Conservation (phyloP, 805 yeast species). For the Starmerella asiatica region DNA sequence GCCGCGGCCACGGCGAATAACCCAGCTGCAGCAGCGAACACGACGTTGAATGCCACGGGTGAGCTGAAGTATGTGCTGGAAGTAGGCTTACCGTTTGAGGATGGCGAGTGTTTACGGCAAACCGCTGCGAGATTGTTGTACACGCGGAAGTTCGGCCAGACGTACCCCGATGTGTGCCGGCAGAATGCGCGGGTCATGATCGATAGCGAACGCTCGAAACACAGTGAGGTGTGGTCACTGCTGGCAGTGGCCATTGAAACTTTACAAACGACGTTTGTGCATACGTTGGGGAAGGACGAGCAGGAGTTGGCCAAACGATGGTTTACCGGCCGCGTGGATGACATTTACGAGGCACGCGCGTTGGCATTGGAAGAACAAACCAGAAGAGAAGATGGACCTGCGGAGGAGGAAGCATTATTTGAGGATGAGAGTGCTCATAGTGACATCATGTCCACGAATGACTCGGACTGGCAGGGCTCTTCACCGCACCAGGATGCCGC, state of each 20-base stretch:
- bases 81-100: slow-evolving; percentile 35
- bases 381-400: not conserved
- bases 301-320: slow-evolving; percentile 11
- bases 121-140: slow-evolving; percentile 18
- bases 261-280: slow-evolving; percentile 10
- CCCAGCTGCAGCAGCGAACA: slow-evolving; percentile 1
- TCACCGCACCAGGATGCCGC: not conserved
- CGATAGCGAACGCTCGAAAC: slow-evolving; percentile 3
- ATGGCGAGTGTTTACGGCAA: slow-evolving; percentile 9
- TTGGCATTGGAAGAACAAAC: slow-evolving; percentile 1
- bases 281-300: slow-evolving; percentile 1
- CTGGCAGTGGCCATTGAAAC: slow-evolving; percentile 15
- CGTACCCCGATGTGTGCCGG: slow-evolving; percentile 41
- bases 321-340: slow-evolving; percentile 11
- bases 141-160: slow-evolving; percentile 35
- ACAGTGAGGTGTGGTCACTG: slow-evolving; percentile 17
- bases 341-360: slow-evolving; percentile 2
- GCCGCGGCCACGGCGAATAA: not conserved
- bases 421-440: slow-evolving; percentile 9
- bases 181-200: slow-evolving; percentile 40
- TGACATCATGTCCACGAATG: not conserved
- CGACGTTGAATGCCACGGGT: slow-evolving; percentile 15
- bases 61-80: slow-evolving; percentile 22
- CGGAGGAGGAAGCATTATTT: slow-evolving; percentile 5
- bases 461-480: not conserved